Evolutionary conservation across 495 filamentous ascomycete genomes (phyloP).

Genomic region (Trichocladium antarcticum): DNA sequence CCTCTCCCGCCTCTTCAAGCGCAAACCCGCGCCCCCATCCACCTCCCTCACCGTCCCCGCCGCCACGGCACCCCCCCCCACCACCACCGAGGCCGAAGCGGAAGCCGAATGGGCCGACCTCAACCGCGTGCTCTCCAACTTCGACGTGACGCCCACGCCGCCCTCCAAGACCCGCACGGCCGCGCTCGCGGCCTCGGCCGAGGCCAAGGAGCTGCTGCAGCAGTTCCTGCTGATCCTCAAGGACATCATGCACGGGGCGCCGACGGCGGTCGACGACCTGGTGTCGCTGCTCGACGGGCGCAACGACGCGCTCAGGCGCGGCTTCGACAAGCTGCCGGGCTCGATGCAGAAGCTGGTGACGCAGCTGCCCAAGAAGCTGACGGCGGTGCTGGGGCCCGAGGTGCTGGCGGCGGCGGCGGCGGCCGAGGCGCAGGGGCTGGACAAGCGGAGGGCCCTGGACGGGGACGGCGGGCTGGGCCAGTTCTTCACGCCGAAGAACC

Average conservation of each 20-base stretch:
- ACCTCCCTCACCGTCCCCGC: constrained; percentile 21
- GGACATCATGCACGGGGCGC: constrained; percentile 82
- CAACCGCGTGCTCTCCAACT: constrained; percentile 58
- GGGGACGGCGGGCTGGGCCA: constrained; percentile 24
- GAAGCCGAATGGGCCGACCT: constrained; percentile 63
- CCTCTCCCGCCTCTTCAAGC: constrained; percentile 20
- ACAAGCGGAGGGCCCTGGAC: constrained; percentile 14
- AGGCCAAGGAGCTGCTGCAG: constrained; percentile 46
- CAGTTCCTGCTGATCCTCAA: constrained; percentile 83
- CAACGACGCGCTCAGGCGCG: constrained; percentile 61
- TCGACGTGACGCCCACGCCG: constrained; percentile 46
- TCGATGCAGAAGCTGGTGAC: constrained; percentile 81
- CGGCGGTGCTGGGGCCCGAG: constrained; percentile 61
- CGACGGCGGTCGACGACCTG: constrained; percentile 86
- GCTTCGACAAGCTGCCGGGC: constrained; percentile 64
- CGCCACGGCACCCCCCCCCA: constrained; percentile 7
- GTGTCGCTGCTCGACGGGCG: constrained; percentile 68
- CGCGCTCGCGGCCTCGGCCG: constrained; percentile 64
- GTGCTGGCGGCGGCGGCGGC: constrained; percentile 54
- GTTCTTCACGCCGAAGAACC: constrained; percentile 29
- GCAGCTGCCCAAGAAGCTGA: constrained; percentile 73
- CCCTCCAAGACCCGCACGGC: constrained; percentile 52
- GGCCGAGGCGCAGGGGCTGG: constrained; percentile 55
- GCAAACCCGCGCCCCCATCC: constrained; percentile 10
- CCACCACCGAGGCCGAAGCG: constrained; percentile 13